Base-by-base conservation (phyloP, 768 basidiomycete species). In the Epithele typhae region DNA sequence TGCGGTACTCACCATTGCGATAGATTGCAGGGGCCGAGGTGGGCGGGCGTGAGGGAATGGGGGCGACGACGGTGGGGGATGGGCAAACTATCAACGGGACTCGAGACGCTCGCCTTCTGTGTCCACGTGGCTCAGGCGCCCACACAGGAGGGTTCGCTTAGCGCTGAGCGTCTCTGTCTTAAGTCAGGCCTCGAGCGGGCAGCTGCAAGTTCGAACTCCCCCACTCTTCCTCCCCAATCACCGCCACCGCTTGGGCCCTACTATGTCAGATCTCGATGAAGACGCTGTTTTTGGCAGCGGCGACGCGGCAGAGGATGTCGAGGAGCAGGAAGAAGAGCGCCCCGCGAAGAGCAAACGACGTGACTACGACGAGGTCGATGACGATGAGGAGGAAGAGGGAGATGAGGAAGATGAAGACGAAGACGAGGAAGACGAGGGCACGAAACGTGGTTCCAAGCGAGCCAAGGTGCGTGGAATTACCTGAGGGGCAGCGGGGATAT, bases 401-500 rank as follows among this genome's bases (percentile, higher is more conserved):
- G 66, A 70, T 0, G 83, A 79, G 0, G 79, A 75, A 2, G 80
- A 81, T 2, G 79, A 78, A 43, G 59, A 72, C 38, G 48, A 68
- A 45, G 70, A 54, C 1, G 74, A 66, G 2, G 79, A 78, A 43
- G 59, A 73, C 42, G 48, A 68, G 48, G 70, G 79, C 22, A 56
- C 72, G 54, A 68, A 73, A 49, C 66, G 72, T 40, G 72, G 72
- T 32, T 76, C 68, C 58, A 84, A 84, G 63, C 75, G 80, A 35
- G 71, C 75, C 45, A 87, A 86, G 72, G 83, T 82, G 46, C 25
- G 70, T 18, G 25, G 8, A 18, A 14, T 34, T 10, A 23, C 47
- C 23, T 22, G 7, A 25, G 25, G 27, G 3, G 40, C 36, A 44
- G 51, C 51, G 32, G 45, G 18, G 46, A 52, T 42, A 35, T 24